A percentile compares a stretch with the other conserved stretches of the same genome.
Evolutionary conservation across 495 filamentous ascomycete genomes (phyloP).

Genomic region (Thozetella sp.): DNA sequence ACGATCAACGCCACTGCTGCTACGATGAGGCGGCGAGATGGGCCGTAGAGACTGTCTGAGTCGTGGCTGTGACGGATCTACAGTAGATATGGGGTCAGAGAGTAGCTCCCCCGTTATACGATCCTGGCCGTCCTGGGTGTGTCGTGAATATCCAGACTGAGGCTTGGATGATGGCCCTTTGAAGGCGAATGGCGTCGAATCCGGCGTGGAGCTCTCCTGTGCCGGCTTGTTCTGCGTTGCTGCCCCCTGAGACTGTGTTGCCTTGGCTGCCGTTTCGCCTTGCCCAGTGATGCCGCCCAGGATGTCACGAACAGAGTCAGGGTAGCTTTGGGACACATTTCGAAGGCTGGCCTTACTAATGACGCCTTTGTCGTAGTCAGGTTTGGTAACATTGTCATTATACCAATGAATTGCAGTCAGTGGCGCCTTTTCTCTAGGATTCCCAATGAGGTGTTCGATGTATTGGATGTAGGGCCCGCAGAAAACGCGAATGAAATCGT

Average conservation of each 20-base stretch:
- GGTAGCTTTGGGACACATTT: slow-evolving; percentile 15
- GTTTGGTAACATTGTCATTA: slow-evolving; percentile 37
- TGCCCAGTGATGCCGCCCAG: background rate
- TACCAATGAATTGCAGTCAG: slow-evolving; percentile 45
- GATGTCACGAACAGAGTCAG: slow-evolving; percentile 12
- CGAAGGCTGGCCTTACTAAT: slow-evolving; percentile 38
- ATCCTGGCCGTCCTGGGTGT: background rate
- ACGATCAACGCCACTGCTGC: background rate
- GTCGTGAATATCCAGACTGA: background rate
- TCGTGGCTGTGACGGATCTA: background rate
- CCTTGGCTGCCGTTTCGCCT: background rate
- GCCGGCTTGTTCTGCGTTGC: background rate
- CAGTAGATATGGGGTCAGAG: background rate
- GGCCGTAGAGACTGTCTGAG: background rate
- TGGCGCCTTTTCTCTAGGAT: slow-evolving; percentile 4
- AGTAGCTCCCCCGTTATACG: background rate
- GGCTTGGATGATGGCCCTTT: background rate
- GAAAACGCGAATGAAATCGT: slow-evolving; percentile 66
- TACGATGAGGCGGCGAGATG: background rate
- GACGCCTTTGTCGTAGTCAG: slow-evolving; percentile 31
- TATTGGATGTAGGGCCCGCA: slow-evolving; percentile 42
- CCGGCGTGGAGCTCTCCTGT: slow-evolving; percentile 23
- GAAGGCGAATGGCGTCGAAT: background rate
- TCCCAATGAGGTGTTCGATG: slow-evolving; percentile 20
- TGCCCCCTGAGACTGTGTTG: background rate